These are phyloP conservation scores for Globisporangium mamillatum DNA, from an alignment of 352 stramenopile species.

Conservation along the genomic window DNA sequence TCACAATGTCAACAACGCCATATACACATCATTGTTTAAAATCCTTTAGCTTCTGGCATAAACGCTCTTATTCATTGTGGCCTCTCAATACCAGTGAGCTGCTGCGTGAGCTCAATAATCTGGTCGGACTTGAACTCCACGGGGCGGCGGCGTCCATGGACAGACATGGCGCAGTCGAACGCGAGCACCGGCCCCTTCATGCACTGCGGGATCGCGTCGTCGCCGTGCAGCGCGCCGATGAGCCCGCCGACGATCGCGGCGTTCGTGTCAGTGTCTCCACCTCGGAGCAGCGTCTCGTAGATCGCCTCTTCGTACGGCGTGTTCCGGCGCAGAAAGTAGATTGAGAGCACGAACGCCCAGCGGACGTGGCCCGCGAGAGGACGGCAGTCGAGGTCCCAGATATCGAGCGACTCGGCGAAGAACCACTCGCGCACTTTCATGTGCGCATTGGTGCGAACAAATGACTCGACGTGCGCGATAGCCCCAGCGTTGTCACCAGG, in stretches of 20 bases:
- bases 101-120: slow-evolving; percentile 23
- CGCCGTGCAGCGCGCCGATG: slow-evolving; percentile 47
- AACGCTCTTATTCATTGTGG: background rate
- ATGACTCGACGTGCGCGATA: slow-evolving; percentile 30
- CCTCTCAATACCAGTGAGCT: slow-evolving; percentile 20
- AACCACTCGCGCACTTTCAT: slow-evolving; percentile 40
- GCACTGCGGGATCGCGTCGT: slow-evolving; percentile 32
- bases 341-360: slow-evolving; percentile 48
- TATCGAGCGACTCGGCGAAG: slow-evolving; percentile 40
- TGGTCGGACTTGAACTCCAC: slow-evolving; percentile 29
- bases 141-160: slow-evolving; percentile 20
- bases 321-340: slow-evolving; percentile 42
- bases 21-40: background rate
- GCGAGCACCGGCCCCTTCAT: slow-evolving; percentile 42
- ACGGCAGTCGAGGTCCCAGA: slow-evolving; percentile 30
- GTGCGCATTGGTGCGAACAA: slow-evolving; percentile 29
- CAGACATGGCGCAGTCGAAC: slow-evolving; percentile 29
- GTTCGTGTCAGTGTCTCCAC: slow-evolving; percentile 60
- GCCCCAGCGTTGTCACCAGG: slow-evolving; percentile 36
- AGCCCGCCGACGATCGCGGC: slow-evolving; percentile 52
- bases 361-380: slow-evolving; percentile 38
- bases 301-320: slow-evolving; percentile 44
- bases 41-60: background rate
- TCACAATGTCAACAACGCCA: background rate
- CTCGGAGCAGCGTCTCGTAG: slow-evolving; percentile 45